Evolutionary conservation across 495 filamentous ascomycete species (phyloP).

Genomic region (Pseudomonodictys pantanalensis): DNA sequence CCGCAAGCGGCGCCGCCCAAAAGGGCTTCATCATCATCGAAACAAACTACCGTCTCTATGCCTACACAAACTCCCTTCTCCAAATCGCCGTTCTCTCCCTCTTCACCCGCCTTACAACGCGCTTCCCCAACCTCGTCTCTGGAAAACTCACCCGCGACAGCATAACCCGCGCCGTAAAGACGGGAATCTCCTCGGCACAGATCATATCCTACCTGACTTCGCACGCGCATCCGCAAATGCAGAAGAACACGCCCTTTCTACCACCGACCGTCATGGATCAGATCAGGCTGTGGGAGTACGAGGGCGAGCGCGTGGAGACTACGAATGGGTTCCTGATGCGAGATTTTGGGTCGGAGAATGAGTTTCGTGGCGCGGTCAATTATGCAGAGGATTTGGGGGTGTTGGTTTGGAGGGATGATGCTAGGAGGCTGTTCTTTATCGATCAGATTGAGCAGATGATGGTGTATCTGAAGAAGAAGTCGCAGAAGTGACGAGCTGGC

Average conservation of each 20-base stretch:
- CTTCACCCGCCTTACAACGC: slow-evolving; percentile 78
- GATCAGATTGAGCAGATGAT: slow-evolving; percentile 80
- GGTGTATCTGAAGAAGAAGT: slow-evolving; percentile 67
- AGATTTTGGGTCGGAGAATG: slow-evolving; percentile 72
- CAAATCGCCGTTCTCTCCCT: slow-evolving; percentile 93
- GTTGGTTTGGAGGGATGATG: slow-evolving; percentile 77
- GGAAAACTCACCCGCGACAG: slow-evolving; percentile 84
- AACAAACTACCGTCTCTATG: slow-evolving; percentile 98
- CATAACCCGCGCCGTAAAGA: slow-evolving; percentile 76
- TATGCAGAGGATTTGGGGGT: slow-evolving; percentile 96
- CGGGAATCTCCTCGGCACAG: slow-evolving; percentile 91
- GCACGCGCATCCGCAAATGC: slow-evolving; percentile 91
- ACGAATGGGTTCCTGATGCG: slow-evolving; percentile 83
- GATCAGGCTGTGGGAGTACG: slow-evolving; percentile 95
- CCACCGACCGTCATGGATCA: slow-evolving; percentile 97
- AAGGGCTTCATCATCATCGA: slow-evolving; percentile 92
- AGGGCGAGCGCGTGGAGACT: slow-evolving; percentile 85
- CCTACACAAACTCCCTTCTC: slow-evolving; percentile 87
- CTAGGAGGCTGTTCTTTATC: slow-evolving; percentile 80
- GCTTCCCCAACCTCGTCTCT: slow-evolving; percentile 87
- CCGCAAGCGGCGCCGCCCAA: slow-evolving; percentile 41
- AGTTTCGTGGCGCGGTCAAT: slow-evolving; percentile 68
- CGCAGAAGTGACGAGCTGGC: too few species aligned
- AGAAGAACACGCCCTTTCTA: slow-evolving; percentile 65
- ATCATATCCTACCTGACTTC: slow-evolving; percentile 81